Percentiles rank a stretch among this genome's conserved stretches.
phyloP scores from a whole-genome alignment of 1,284 basidiomycete genomes.

The Sporisorium scitamineum region DNA sequence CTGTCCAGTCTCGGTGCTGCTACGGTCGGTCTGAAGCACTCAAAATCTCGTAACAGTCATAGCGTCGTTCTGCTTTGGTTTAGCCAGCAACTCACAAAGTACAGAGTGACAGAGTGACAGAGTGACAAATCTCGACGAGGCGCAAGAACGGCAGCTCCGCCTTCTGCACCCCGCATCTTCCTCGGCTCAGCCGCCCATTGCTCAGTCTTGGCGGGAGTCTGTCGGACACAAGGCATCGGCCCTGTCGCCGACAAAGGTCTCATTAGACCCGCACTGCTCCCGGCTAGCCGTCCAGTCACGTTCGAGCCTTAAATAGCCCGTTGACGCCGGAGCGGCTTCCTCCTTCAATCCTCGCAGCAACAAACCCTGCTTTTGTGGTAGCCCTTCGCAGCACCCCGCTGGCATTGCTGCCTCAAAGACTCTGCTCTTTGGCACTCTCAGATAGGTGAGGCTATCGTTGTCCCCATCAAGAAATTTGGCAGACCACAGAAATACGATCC shows the following conservation, averaged over 20 bases:
- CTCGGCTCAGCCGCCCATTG: too few species aligned
- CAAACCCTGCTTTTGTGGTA: neutral
- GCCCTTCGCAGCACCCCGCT: neutral
- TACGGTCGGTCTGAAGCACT: neutral
- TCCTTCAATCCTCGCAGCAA: neutral
- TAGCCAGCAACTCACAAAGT: neutral
- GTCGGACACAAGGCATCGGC: too few species aligned
- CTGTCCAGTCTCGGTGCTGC: neutral
- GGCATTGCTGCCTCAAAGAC: neutral
- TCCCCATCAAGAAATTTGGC: neutral
- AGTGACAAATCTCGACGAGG: too few species aligned
- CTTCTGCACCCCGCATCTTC: too few species aligned
- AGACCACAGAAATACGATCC: neutral
- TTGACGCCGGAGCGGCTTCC: neutral
- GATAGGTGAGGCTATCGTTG: neutral
- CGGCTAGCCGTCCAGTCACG: neutral
- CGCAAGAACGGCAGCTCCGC: too few species aligned
- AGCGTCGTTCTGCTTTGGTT: neutral
- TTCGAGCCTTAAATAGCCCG: neutral
- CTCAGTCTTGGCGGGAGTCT: too few species aligned
- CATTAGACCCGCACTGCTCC: neutral
- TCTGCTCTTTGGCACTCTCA: neutral
- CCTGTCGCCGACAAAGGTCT: too few species aligned
- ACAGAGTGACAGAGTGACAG: neutral
- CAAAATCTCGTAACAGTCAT: neutral